Evolutionary conservation across 1,284 basidiomycete genomes (phyloP), one percentile per base, ranked within the genome.

Genomic region (Ustilago curta): DNA sequence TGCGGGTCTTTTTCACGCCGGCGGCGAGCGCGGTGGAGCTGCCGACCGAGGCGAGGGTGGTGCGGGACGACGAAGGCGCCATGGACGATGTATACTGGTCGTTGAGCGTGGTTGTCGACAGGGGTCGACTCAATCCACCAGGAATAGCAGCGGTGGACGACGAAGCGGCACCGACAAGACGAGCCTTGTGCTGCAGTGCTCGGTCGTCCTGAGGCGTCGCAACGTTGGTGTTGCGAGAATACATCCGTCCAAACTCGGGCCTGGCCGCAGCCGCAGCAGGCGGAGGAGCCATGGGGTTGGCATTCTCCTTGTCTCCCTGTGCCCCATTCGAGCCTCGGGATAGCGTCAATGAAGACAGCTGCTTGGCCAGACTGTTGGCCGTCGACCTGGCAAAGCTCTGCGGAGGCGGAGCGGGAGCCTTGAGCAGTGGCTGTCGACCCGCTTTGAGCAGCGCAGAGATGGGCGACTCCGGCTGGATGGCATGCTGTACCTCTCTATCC

Each of bases 401-500:
- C 25, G 61, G 63, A n/a, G 58, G 62, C 5, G 45, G 66, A 16
- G 62, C 50, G 8, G 71, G 63, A 14, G 74, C 78, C 66, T 81
- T 83, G 63, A 82, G 62, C 2, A 83, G 63, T 25, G 82, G 80
- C 59, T 82, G 80, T 27, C 78, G 62, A 44, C 81, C 78, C 16
- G 80, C 79, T 81, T 87, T 86, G 80, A 99, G 89, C 56, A 99
- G 87, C 6, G 93, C 93, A 21, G 93, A 94, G 68, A 99, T 96
- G 0, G 97, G 96, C 74, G 91, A 93, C 54, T 93, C 94, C 4
- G 96, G 97, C 83, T 95, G 93, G 4, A 98, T 93, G 2, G 95
- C 97, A 78, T 92, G 91, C 87, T 94, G 91, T 90, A 97, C 96
- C 85, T 97, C 95, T 81, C 92, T 91, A 88, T 99, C 95, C 84